Evolutionary conservation across 345 rosid genomes (phyloP).

Genomic region (Eucalyptus marginata): DNA sequence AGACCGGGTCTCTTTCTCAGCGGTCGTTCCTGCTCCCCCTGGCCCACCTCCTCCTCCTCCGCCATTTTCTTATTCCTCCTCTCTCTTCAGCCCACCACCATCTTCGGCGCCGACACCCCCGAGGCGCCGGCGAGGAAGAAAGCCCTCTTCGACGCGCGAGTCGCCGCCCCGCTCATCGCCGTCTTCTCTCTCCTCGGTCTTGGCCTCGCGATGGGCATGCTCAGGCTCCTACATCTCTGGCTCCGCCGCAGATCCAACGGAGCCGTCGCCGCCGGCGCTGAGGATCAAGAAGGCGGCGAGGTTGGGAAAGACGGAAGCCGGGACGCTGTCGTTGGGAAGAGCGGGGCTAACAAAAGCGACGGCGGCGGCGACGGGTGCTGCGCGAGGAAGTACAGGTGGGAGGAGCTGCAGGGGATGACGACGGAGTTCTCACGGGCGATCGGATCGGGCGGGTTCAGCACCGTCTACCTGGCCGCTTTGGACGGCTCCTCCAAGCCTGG

Average conservation of each 20-base stretch:
- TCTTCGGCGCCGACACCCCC: background rate
- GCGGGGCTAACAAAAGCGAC: background rate
- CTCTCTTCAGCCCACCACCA: background rate
- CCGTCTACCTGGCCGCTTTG: conserved; percentile 52
- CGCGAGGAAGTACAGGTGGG: background rate
- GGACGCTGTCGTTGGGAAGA: background rate
- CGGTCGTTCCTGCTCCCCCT: background rate
- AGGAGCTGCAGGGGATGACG: conserved; percentile 35
- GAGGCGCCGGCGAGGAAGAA: background rate
- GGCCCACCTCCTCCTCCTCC: background rate
- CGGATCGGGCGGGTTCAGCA: conserved; percentile 83
- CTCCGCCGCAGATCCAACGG: conserved; percentile 1
- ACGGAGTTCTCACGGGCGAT: conserved; percentile 35
- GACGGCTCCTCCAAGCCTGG: conserved; percentile 1
- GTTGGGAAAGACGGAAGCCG: background rate
- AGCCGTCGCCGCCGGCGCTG: background rate
- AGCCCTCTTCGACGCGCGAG: background rate
- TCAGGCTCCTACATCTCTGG: background rate
- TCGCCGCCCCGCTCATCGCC: background rate
- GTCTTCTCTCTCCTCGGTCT: background rate
- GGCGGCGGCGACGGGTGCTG: background rate
- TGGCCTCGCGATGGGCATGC: background rate
- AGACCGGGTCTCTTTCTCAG: background rate
- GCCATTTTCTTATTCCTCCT: background rate
- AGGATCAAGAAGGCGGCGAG: background rate